These are phyloP conservation scores for Aspergillus jensenii DNA, from an alignment of 2,329 filamentous ascomycete genomes.

Conservation along the genomic window DNA sequence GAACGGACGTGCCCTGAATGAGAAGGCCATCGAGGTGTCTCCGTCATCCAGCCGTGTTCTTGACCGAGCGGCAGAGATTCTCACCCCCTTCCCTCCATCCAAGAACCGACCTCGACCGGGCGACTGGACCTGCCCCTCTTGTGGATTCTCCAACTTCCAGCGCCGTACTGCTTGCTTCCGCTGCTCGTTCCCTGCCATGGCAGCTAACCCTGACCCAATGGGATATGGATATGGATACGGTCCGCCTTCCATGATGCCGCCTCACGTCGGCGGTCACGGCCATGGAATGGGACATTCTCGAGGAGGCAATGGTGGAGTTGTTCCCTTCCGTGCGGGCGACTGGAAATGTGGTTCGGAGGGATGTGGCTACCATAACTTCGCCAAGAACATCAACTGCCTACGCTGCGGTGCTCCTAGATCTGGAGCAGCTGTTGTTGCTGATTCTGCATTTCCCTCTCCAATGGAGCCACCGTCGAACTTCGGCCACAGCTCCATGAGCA, in stretches of 20 bases:
- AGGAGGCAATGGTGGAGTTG: conserved; percentile 71
- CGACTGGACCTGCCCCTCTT: conserved; percentile 98
- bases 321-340: conserved; percentile 96
- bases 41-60: conserved; percentile 96
- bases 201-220: conserved; percentile 72
- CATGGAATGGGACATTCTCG: conserved; percentile 58
- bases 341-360: conserved; percentile 99
- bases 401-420: conserved; percentile 94
- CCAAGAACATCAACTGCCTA: conserved; percentile 97
- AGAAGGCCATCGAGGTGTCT: conserved; percentile 98
- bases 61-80: conserved; percentile 90
- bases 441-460: conserved; percentile 84
- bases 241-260: conserved; percentile 77
- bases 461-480: conserved; percentile 86
- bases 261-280: conserved; percentile 68
- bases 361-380: conserved; percentile 98
- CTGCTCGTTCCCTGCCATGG: conserved; percentile 96
- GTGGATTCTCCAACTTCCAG: conserved; percentile 99
- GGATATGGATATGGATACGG: conserved; percentile 61
- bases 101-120: conserved; percentile 97
- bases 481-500: conserved; percentile 80
- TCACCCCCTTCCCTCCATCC: conserved; percentile 95
- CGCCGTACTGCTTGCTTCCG: conserved; percentile 97
- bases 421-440: conserved; percentile 88
- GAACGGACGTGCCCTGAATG: conserved; percentile 96